Conservation (phyloP, 2,329 filamentous ascomycete genomes). For the Conoideocrella luteorostrata region DNA sequence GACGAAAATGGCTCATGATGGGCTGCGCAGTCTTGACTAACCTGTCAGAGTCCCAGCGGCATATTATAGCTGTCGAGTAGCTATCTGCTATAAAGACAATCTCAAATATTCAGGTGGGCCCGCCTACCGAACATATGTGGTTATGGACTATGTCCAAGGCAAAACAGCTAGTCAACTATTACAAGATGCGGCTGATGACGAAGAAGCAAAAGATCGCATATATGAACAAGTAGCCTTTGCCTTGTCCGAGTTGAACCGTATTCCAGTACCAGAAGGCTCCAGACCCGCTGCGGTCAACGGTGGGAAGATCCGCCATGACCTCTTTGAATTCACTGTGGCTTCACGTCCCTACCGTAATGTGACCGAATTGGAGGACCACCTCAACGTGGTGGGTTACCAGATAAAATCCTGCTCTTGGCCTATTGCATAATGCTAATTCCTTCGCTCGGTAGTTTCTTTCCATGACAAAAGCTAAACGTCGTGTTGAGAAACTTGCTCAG, state of each 20-base stretch:
- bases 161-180: constrained; percentile 4
- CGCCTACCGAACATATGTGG: neutral
- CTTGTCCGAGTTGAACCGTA: constrained; percentile 13
- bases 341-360: constrained; percentile 12
- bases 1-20: constrained; percentile 4
- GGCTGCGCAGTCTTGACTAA: neutral
- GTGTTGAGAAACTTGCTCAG: constrained; percentile 8
- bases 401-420: neutral
- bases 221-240: constrained; percentile 11
- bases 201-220: constrained; percentile 7
- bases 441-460: constrained; percentile 5
- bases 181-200: constrained; percentile 9
- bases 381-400: constrained; percentile 12
- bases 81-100: neutral
- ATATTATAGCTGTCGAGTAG: constrained; percentile 2
- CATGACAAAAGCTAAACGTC: constrained; percentile 5
- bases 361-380: constrained; percentile 13
- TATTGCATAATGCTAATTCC: neutral
- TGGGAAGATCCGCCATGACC: constrained; percentile 1
- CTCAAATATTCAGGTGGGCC: too few species aligned
- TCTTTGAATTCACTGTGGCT: constrained; percentile 10
- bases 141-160: constrained; percentile 9
- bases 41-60: constrained; percentile 1
- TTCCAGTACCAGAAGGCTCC: constrained; percentile 10
- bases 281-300: constrained; percentile 1